Base-by-base conservation (phyloP, 495 filamentous ascomycete species). In the Parmelia sp. region DNA sequence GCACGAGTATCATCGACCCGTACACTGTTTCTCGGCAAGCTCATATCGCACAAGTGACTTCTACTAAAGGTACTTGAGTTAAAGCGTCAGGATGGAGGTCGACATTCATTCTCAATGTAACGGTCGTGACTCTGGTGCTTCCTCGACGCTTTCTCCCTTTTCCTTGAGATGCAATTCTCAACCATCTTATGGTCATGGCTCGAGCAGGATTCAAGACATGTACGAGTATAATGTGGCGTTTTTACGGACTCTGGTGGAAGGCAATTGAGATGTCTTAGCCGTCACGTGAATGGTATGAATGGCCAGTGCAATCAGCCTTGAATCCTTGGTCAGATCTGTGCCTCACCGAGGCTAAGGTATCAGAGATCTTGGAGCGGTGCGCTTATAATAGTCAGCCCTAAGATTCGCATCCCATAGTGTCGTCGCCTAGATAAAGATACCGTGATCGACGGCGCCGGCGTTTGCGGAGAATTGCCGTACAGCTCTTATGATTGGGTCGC, bases 401-500 rank as follows among this genome's bases (percentile, higher is more conserved):
- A n/a, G n/a, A n/a, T n/a, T n/a, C n/a, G n/a, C n/a, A n/a, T n/a
- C n/a, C 25, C 49, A 6, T 29, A 10, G 14, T 31, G 49, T 31
- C 27, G 49, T 53, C 49, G 49, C 25, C 19, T 53, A 53, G 31
- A 29, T 53, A 53, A 19, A 53, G 49, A 53, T 53, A 31, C 14
- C 5, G 49, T 3, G 49, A 53, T 53, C 49, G 49, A 53, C 49
- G 49, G 49, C 49, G 49, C 49, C 49, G 19, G 49, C 49, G 49
- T 29, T 53, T 53, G 49, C 49, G 49, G 17, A 53, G 49, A 23
- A 31, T 31, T 17, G 25, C 14, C 12, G 19, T 29, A 8, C 0
- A 7, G 27, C 27, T 15, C 25, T 0, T 53, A 29, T 53, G 12
- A 53, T 53, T 53, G 49, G 49, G 12, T 31, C 49, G 49, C 49